These are phyloP conservation scores for Austroboletus niveus DNA, from an alignment of 1,284 basidiomycete species.

Conservation along the genomic window DNA sequence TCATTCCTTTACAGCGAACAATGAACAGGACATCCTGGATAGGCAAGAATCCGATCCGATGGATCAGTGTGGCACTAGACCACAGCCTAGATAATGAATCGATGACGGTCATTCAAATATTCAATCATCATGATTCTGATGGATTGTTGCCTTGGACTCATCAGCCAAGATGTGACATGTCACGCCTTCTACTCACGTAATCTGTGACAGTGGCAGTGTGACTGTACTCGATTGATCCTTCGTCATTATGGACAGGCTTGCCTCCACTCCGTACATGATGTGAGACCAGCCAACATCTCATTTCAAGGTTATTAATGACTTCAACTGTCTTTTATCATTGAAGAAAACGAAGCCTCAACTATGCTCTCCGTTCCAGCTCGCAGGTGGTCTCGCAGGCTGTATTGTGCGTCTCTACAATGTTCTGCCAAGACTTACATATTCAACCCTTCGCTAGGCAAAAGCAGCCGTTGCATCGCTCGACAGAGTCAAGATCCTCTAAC, in stretches of 20 bases:
- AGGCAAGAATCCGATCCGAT: no score
- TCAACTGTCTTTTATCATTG: slow-evolving; percentile 38
- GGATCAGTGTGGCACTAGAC: no score
- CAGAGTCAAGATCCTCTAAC: slow-evolving; percentile 96
- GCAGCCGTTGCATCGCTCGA: slow-evolving; percentile 97
- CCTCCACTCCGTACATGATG: slow-evolving; percentile 13
- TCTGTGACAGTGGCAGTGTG: slow-evolving; percentile 9
- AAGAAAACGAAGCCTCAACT: slow-evolving; percentile 73
- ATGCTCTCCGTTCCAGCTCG: slow-evolving; percentile 81
- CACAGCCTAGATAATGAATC: no score
- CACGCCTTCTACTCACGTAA: slow-evolving; percentile 4
- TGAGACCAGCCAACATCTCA: slow-evolving; percentile 1
- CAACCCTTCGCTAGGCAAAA: slow-evolving; percentile 68
- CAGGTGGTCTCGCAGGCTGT: slow-evolving; percentile 92
- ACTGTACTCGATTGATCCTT: neutral
- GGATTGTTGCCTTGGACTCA: no score
- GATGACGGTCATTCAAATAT: no score
- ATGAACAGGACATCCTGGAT: neutral
- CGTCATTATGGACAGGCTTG: no score
- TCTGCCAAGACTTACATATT: slow-evolving; percentile 7
- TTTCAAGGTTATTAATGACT: slow-evolving; percentile 25
- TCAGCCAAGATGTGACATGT: neutral
- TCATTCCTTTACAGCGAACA: neutral
- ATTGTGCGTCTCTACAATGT: slow-evolving; percentile 59
- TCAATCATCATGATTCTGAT: no score